A percentile compares a stretch with the other conserved stretches of the same genome.
These are phyloP conservation scores for Populus tomentosa DNA, from an alignment of 441 rosid genomes.

Conservation along the genomic window DNA sequence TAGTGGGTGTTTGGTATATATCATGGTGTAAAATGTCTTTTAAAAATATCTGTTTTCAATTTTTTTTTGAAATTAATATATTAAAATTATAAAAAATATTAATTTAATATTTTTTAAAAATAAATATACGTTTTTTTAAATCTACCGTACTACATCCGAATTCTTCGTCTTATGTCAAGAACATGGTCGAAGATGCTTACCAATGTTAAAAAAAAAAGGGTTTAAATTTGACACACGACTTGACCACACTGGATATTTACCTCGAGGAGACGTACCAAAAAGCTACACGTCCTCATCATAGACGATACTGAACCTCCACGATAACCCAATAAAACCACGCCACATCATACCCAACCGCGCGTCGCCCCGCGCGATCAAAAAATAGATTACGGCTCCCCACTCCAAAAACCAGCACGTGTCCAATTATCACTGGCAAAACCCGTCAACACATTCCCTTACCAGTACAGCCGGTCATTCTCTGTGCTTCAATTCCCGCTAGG, in stretches of 20 bases:
- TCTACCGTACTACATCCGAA: too few relatives aligned
- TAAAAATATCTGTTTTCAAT: too few relatives aligned
- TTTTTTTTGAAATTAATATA: too few relatives aligned
- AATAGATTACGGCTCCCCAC: conserved; percentile 22
- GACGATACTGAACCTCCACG: conserved; percentile 4
- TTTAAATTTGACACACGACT: neutral
- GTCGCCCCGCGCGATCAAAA: conserved; percentile 32
- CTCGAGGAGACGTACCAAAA: neutral
- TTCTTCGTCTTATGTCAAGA: too few relatives aligned
- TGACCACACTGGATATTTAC: conserved; percentile 2
- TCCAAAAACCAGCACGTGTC: conserved; percentile 28
- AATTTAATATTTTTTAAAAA: too few relatives aligned
- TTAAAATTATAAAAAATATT: too few relatives aligned
- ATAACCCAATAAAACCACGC: conserved; percentile 10
- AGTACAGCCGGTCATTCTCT: conserved; percentile 43
- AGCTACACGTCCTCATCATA: neutral
- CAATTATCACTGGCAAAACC: conserved; percentile 4
- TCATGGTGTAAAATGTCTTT: too few relatives aligned
- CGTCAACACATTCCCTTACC: conserved; percentile 15
- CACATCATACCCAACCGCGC: conserved; percentile 17
- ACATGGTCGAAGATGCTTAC: too few relatives aligned
- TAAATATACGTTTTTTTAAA: too few relatives aligned
- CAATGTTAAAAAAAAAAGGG: neutral
- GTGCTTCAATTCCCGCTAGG: conserved; percentile 48
- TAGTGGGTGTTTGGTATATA: too few relatives aligned